Conservation (phyloP, 2,329 filamentous ascomycete genomes). For the Fusarium nurragi region DNA sequence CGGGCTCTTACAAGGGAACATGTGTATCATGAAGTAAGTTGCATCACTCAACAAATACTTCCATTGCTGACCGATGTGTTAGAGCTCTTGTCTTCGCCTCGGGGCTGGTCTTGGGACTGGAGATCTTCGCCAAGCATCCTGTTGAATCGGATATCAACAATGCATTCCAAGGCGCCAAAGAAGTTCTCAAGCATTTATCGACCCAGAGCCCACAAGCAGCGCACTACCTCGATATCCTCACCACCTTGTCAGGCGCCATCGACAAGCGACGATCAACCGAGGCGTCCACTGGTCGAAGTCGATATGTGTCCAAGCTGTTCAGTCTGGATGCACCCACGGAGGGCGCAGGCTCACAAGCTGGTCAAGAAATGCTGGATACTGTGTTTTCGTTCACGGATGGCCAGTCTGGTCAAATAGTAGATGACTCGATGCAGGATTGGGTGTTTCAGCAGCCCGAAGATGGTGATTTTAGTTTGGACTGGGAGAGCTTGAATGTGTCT, state of each 20-base stretch:
- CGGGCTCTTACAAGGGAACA: slow-evolving; percentile 59
- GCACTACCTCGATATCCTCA: slow-evolving; percentile 67
- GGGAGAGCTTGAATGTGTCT: slow-evolving; percentile 41
- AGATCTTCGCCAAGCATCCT: slow-evolving; percentile 61
- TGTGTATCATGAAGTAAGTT: slow-evolving; percentile 67
- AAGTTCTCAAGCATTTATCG: slow-evolving; percentile 60
- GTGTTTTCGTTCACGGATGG: neutral
- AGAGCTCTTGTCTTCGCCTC: slow-evolving; percentile 66
- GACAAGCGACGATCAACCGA: slow-evolving; percentile 29
- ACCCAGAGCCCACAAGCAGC: slow-evolving; percentile 63
- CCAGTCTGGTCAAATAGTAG: neutral
- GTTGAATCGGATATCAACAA: slow-evolving; percentile 55
- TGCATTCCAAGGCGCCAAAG: slow-evolving; percentile 60
- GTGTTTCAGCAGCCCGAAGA: slow-evolving; percentile 26
- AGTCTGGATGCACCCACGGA: slow-evolving; percentile 11
- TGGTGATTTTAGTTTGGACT: slow-evolving; percentile 37
- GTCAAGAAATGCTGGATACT: neutral
- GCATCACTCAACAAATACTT: neutral
- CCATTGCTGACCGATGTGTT: neutral
- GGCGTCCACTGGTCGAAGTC: slow-evolving; percentile 33
- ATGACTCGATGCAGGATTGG: slow-evolving; percentile 25
- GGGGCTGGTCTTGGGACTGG: slow-evolving; percentile 65
- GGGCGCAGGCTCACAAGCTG: neutral
- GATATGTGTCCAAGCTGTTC: slow-evolving; percentile 40
- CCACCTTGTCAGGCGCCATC: slow-evolving; percentile 56